Percentiles rank a stretch among this genome's conserved stretches.
Conservation (phyloP, 1,284 basidiomycete species). For the Phaffia rhodozyma region DNA sequence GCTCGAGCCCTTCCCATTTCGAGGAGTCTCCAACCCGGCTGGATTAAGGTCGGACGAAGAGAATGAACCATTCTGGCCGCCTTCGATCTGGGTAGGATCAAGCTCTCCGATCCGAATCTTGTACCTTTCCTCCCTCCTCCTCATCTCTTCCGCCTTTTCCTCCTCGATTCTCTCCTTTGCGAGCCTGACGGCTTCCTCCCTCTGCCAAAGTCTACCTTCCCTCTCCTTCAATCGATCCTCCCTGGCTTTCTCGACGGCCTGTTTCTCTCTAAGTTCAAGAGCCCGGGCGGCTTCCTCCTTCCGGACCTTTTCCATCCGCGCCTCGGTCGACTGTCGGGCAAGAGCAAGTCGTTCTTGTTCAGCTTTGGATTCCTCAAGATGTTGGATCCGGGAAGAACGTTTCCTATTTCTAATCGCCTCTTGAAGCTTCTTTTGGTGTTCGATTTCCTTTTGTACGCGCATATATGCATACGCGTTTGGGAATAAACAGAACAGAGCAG, state of each 20-base stretch:
- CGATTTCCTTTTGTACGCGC: slow-evolving; percentile 26
- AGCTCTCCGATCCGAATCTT: not conserved
- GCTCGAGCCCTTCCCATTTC: not conserved
- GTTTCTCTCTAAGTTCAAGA: slow-evolving; percentile 31
- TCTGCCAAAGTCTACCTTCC: slow-evolving; percentile 4
- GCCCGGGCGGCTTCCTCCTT: slow-evolving; percentile 30
- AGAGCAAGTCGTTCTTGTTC: slow-evolving; percentile 33
- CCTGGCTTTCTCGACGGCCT: slow-evolving; percentile 30
- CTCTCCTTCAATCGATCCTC: slow-evolving; percentile 28
- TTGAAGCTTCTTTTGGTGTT: slow-evolving; percentile 32
- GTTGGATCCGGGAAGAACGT: slow-evolving; percentile 41
- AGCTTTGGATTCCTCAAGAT: slow-evolving; percentile 40
- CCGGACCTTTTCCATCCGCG: slow-evolving; percentile 36
- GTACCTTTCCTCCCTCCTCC: not conserved
- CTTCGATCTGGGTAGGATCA: not conserved
- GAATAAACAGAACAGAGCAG: not conserved
- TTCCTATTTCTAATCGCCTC: slow-evolving; percentile 39
- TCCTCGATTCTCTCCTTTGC: slow-evolving; percentile 2
- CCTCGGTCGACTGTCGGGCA: slow-evolving; percentile 37
- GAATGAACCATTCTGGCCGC: not conserved
- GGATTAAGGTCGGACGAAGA: not conserved
- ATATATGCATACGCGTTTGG: slow-evolving; percentile 23
- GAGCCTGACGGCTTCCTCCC: not conserved
- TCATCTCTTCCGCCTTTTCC: not conserved
- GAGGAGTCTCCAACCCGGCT: not conserved